These are phyloP conservation scores for Lipomyces sp. DNA, from an alignment of 805 yeast species.

Conservation along the genomic window DNA sequence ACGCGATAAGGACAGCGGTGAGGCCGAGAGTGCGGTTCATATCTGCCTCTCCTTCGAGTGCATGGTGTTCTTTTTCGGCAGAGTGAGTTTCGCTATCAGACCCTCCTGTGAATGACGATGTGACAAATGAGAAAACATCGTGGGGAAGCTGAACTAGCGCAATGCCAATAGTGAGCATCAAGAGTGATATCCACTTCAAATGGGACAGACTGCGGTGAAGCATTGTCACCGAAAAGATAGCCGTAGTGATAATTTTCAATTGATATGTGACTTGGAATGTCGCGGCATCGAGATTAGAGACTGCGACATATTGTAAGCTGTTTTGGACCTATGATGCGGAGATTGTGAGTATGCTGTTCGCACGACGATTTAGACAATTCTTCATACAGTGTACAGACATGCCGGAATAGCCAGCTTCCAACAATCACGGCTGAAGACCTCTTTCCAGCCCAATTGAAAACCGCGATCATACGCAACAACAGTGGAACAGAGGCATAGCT, in stretches of 20 bases:
- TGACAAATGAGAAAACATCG: slow-evolving; percentile 37
- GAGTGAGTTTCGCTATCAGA: slow-evolving; percentile 17
- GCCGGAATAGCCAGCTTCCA: slow-evolving; percentile 52
- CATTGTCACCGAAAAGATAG: slow-evolving; percentile 49
- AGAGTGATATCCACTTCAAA: slow-evolving; percentile 48
- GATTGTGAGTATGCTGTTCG: neutral
- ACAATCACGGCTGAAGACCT: slow-evolving; percentile 47
- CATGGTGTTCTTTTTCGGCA: slow-evolving; percentile 18
- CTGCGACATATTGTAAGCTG: slow-evolving; percentile 50
- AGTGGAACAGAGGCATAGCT: slow-evolving; percentile 44
- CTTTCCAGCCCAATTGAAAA: slow-evolving; percentile 34
- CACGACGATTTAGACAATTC: neutral
- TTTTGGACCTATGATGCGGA: slow-evolving; percentile 38
- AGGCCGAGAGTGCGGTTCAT: slow-evolving; percentile 45
- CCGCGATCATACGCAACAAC: slow-evolving; percentile 38
- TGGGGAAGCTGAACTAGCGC: slow-evolving; percentile 50
- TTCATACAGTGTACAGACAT: slow-evolving; percentile 45
- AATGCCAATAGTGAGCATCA: slow-evolving; percentile 48
- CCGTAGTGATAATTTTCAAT: slow-evolving; percentile 51
- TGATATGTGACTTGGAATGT: slow-evolving; percentile 53
- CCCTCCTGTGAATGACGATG: slow-evolving; percentile 27
- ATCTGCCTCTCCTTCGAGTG: slow-evolving; percentile 31
- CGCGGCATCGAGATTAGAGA: slow-evolving; percentile 51
- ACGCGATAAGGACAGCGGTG: slow-evolving; percentile 48
- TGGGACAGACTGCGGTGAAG: slow-evolving; percentile 45